phyloP scores from a whole-genome alignment of 1,284 basidiomycete species.

The Irpex sp. region DNA sequence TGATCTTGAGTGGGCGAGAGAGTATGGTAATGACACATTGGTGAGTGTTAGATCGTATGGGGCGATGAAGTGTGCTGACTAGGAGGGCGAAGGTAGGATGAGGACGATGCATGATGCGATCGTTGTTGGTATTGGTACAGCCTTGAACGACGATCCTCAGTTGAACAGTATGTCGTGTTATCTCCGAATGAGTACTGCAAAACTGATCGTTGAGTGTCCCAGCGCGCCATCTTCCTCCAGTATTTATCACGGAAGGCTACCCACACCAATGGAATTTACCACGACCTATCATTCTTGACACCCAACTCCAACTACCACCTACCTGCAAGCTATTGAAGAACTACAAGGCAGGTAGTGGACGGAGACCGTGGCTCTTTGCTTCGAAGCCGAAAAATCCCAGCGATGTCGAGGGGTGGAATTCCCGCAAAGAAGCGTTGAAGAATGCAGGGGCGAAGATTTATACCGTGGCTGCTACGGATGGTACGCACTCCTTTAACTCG shows the following conservation, averaged over 20 bases:
- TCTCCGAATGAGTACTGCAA: not conserved
- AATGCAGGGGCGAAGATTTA: conserved; percentile 53
- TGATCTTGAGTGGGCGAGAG: conserved; percentile 82
- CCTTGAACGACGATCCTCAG: conserved; percentile 90
- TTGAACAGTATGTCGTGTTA: conserved; percentile 68
- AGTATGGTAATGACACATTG: conserved; percentile 96
- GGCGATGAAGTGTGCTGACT: not conserved
- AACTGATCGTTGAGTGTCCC: not conserved
- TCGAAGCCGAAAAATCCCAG: conserved; percentile 26
- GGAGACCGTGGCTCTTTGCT: conserved; percentile 76
- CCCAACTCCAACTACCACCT: conserved; percentile 61
- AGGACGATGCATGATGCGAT: conserved; percentile 91
- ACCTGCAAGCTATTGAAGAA: conserved; percentile 77
- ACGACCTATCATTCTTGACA: conserved; percentile 84
- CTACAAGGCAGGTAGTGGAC: conserved; percentile 53
- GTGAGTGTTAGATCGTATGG: conserved; percentile 38
- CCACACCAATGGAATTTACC: conserved; percentile 50
- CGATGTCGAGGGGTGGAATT: conserved; percentile 28
- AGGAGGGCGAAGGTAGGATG: conserved; percentile 50
- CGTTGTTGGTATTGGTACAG: conserved; percentile 87
- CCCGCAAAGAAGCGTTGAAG: conserved; percentile 38
- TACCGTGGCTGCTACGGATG: conserved; percentile 31
- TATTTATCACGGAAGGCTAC: conserved; percentile 25
- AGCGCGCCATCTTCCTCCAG: conserved; percentile 58
- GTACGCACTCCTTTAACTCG: conserved; percentile 15